Percentiles rank a stretch among this genome's conserved stretches.
Evolutionary conservation across 2,329 filamentous ascomycete genomes (phyloP).

Genomic region (Fusarium sambucinum): DNA sequence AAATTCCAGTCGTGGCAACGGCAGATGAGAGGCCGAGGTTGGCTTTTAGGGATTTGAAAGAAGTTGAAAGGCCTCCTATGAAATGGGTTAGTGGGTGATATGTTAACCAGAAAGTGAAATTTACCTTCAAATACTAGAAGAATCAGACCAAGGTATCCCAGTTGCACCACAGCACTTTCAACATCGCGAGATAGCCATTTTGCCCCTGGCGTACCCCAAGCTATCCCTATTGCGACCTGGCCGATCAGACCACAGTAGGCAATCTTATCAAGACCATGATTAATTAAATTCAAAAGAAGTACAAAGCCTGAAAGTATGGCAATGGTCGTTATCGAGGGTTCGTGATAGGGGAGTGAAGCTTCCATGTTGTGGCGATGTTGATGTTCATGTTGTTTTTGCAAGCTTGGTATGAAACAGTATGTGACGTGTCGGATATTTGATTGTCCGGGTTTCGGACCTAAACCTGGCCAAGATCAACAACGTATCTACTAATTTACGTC

Average conservation of each 20-base stretch:
- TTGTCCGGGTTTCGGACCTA: not conserved
- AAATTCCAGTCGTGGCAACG: conserved; percentile 76
- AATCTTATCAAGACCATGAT: conserved; percentile 67
- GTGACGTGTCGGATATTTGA: not conserved
- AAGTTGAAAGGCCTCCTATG: conserved; percentile 65
- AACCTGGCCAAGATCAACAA: not conserved
- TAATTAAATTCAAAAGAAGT: conserved; percentile 70
- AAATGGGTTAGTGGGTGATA: not conserved
- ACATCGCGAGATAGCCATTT: conserved; percentile 66
- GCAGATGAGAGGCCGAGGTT: conserved; percentile 70
- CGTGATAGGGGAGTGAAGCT: conserved; percentile 67
- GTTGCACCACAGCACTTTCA: conserved; percentile 69
- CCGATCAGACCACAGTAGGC: conserved; percentile 79
- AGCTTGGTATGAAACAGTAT: not conserved
- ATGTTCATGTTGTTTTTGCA: not conserved
- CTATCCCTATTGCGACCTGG: conserved; percentile 76
- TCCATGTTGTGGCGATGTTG: conserved; percentile 5
- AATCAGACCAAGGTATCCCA: conserved; percentile 81
- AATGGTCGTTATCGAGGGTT: conserved; percentile 70
- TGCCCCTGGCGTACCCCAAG: conserved; percentile 75
- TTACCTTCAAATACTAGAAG: conserved; percentile 77
- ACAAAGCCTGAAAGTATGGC: conserved; percentile 72
- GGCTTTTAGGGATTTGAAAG: conserved; percentile 59
- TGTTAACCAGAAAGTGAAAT: fast-evolving
- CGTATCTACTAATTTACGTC: not conserved